These are phyloP conservation scores for Krasilnikovozyma curviuscula DNA, from an alignment of 768 basidiomycete species.

Conservation along the genomic window DNA sequence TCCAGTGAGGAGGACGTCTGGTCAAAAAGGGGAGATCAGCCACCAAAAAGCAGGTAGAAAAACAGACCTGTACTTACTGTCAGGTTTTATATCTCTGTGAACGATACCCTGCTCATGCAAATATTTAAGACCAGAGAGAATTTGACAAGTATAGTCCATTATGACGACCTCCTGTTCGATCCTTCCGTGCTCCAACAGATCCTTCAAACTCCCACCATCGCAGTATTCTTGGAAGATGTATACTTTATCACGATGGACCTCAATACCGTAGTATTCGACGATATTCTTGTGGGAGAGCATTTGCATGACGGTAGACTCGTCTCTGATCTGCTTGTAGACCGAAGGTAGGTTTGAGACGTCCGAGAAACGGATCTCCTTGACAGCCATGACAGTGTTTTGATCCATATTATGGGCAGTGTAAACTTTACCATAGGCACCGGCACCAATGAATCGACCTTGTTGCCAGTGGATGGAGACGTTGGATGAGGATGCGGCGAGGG, in stretches of 20 bases:
- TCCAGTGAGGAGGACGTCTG: conserved; percentile 56
- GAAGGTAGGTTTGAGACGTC: conserved; percentile 73
- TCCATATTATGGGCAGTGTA: conserved; percentile 94
- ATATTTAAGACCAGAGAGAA: conserved; percentile 84
- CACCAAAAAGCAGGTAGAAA: background rate
- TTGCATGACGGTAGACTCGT: conserved; percentile 94
- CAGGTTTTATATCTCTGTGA: conserved; percentile 95
- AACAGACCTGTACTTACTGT: conserved; percentile 45
- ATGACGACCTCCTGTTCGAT: conserved; percentile 94
- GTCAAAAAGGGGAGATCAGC: background rate
- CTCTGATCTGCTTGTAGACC: conserved; percentile 77
- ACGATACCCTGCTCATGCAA: conserved; percentile 80
- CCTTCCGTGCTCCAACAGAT: conserved; percentile 72
- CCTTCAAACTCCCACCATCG: conserved; percentile 78
- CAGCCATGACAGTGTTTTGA: conserved; percentile 89
- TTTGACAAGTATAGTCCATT: conserved; percentile 89
- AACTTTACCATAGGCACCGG: conserved; percentile 99
- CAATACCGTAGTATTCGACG: conserved; percentile 96
- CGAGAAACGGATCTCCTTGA: conserved; percentile 96
- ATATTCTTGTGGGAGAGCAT: conserved; percentile 94
- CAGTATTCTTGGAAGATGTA: conserved; percentile 99
- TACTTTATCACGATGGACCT: conserved; percentile 94
- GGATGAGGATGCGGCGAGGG: conserved; percentile 84
- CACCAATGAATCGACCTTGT: conserved; percentile 91
- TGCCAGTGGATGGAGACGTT: conserved; percentile 96